Conservation (phyloP, 495 filamentous ascomycete genomes). For the Lasiosphaeria ovina region DNA sequence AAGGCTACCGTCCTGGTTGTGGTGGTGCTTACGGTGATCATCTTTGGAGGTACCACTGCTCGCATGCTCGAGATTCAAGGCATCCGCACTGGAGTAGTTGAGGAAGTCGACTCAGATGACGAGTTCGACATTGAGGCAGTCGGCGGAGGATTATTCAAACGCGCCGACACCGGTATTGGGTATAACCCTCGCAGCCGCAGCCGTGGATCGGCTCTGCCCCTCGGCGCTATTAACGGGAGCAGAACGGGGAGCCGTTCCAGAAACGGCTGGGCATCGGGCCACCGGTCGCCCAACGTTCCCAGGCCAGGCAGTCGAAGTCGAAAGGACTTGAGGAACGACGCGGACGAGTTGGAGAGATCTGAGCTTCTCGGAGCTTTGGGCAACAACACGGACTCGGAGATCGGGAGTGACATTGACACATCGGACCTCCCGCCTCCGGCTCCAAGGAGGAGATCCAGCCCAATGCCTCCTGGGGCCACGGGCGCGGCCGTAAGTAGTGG, state of each 20-base stretch:
- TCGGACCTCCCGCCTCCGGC: conserved; percentile 57
- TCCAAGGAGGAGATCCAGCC: conserved; percentile 52
- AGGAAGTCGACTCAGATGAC: conserved; percentile 95
- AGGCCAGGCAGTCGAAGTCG: conserved; percentile 49
- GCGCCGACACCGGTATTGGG: conserved; percentile 65
- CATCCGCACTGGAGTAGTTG: conserved; percentile 91
- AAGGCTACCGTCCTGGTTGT: conserved; percentile 94
- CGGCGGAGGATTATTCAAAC: conserved; percentile 72
- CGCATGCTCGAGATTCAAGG: conserved; percentile 96
- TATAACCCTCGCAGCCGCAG: conserved; percentile 61
- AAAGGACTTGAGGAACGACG: conserved; percentile 37
- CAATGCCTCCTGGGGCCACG: conserved; percentile 39
- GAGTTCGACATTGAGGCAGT: conserved; percentile 96
- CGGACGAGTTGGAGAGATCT: conserved; percentile 58
- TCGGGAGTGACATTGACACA: conserved; percentile 64
- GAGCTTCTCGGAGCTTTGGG: conserved; percentile 59
- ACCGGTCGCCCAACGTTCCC: conserved; percentile 44
- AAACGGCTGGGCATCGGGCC: conserved; percentile 53
- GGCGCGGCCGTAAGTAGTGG: conserved; percentile 12
- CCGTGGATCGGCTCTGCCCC: conserved; percentile 52
- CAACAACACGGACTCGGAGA: conserved; percentile 59
- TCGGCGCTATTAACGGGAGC: conserved; percentile 48
- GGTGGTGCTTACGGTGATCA: conserved; percentile 95
- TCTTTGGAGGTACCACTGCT: conserved; percentile 97
- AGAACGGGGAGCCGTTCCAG: conserved; percentile 27